These are phyloP conservation scores for Pseudogymnoascus sp. DNA, from an alignment of 2,329 filamentous ascomycete species.

Conservation along the genomic window DNA sequence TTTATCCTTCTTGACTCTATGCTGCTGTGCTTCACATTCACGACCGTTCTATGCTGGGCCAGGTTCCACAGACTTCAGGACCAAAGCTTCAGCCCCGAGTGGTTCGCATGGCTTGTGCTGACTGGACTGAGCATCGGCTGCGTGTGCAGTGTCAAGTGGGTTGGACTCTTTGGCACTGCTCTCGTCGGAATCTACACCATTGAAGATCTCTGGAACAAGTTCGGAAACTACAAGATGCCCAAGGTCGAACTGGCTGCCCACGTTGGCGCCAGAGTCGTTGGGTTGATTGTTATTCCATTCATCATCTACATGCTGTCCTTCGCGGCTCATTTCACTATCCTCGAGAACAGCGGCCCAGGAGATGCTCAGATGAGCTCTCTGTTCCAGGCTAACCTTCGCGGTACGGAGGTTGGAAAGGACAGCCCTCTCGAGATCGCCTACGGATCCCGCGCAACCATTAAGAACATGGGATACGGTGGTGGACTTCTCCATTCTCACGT, in stretches of 20 bases:
- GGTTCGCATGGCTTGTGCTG: slow-evolving; percentile 90
- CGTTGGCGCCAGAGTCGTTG: slow-evolving; percentile 68
- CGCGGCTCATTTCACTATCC: slow-evolving; percentile 84
- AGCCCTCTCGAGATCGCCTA: slow-evolving; percentile 86
- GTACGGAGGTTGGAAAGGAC: slow-evolving; percentile 88
- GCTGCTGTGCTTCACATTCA: slow-evolving; percentile 97
- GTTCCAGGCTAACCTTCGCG: slow-evolving; percentile 92
- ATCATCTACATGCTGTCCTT: slow-evolving; percentile 95
- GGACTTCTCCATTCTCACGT: slow-evolving; percentile 93
- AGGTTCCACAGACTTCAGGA: slow-evolving; percentile 87
- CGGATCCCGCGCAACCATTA: slow-evolving; percentile 83
- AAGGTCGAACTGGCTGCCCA: slow-evolving; percentile 70
- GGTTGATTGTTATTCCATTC: slow-evolving; percentile 80
- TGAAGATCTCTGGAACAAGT: slow-evolving; percentile 97
- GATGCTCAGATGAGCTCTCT: slow-evolving; percentile 99
- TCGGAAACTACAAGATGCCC: slow-evolving; percentile 87
- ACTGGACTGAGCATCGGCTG: slow-evolving; percentile 94
- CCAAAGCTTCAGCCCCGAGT: slow-evolving; percentile 79
- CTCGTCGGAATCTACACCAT: slow-evolving; percentile 91
- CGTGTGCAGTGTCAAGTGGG: slow-evolving; percentile 97
- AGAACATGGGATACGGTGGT: slow-evolving; percentile 99
- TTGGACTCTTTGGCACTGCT: slow-evolving; percentile 90
- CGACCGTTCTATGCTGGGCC: slow-evolving; percentile 92
- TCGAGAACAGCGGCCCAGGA: slow-evolving; percentile 87
- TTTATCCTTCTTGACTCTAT: slow-evolving; percentile 98